Evolutionary conservation across 1,284 basidiomycete genomes (phyloP).

Genomic region (Moniliophthora roreri): DNA sequence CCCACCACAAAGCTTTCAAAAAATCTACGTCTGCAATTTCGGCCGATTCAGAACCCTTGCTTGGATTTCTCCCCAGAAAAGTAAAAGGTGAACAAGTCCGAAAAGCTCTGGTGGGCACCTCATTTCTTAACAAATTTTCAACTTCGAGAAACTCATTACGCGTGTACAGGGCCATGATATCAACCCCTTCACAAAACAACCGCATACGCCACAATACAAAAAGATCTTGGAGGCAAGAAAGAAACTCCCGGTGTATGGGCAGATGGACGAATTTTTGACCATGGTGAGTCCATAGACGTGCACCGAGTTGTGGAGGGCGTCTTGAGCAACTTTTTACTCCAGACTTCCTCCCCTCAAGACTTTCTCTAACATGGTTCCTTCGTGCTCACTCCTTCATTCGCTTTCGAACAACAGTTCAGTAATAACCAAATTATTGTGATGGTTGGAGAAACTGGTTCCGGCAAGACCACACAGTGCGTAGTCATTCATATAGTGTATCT

Average conservation of each 20-base stretch:
- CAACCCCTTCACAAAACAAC: constrained; percentile 87
- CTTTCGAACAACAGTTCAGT: constrained; percentile 56
- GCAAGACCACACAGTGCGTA: constrained; percentile 94
- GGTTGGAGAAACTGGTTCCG: constrained; percentile 97
- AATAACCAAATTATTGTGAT: constrained; percentile 91
- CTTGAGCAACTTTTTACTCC: constrained; percentile 30
- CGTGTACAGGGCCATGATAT: constrained; percentile 68
- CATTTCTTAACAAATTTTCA: neutral
- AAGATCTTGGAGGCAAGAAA: constrained; percentile 86
- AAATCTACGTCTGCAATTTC: constrained; percentile 28
- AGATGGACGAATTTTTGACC: constrained; percentile 91
- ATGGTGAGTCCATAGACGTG: constrained; percentile 57
- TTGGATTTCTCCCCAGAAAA: constrained; percentile 77
- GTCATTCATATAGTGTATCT: constrained; percentile 14
- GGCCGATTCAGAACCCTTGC: constrained; percentile 56
- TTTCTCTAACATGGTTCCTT: constrained; percentile 2
- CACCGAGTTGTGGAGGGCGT: constrained; percentile 29
- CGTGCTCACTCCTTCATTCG: neutral
- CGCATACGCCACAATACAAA: constrained; percentile 80
- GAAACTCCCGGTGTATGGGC: constrained; percentile 88
- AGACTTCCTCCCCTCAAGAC: constrained; percentile 16
- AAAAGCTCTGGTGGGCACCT: constrained; percentile 61
- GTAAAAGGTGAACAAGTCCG: constrained; percentile 76
- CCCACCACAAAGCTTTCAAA: constrained; percentile 38
- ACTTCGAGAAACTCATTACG: neutral